Percentiles rank a stretch among this genome's conserved stretches.
phyloP scores from a whole-genome alignment of 768 basidiomycete species.

The Rhodotorula sphaerocarpa region DNA sequence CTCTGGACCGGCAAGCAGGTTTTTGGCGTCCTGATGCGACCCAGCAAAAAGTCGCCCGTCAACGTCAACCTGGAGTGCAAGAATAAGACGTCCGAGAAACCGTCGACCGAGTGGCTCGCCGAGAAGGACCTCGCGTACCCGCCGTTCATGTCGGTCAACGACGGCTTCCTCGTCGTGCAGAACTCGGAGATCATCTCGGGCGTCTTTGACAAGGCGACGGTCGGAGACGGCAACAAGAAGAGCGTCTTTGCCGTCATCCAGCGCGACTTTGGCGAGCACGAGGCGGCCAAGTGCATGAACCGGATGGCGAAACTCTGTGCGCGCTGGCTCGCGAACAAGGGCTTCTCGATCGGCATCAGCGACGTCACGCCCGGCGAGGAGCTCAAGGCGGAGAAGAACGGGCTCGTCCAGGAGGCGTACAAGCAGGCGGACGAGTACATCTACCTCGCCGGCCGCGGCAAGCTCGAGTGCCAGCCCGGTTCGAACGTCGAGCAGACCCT shows the following conservation, averaged over 20 bases:
- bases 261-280: constrained; percentile 89
- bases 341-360: constrained; percentile 96
- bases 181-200: constrained; percentile 99
- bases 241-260: constrained; percentile 97
- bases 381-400: constrained; percentile 71
- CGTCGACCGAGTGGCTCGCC: constrained; percentile 53
- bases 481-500: constrained; percentile 94
- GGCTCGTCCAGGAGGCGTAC: constrained; percentile 79
- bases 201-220: constrained; percentile 95
- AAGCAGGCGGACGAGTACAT: constrained; percentile 78
- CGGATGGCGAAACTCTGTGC: constrained; percentile 90
- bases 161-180: constrained; percentile 92
- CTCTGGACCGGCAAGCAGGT: constrained; percentile 98
- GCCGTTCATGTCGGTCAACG: constrained; percentile 69
- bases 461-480: constrained; percentile 93
- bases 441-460: constrained; percentile 76
- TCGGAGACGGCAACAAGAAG: constrained; percentile 98
- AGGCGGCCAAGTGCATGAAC: constrained; percentile 92
- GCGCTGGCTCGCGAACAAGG: constrained; percentile 88
- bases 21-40: constrained; percentile 94
- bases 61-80: constrained; percentile 92
- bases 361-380: constrained; percentile 92
- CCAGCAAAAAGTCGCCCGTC: constrained; percentile 71
- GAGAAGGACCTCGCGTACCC: constrained; percentile 41
- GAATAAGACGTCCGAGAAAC: constrained; percentile 61